Evolutionary conservation across 148 eudicot genomes (phyloP), one percentile per base, ranked within the genome.

Genomic region (Silene uniflora): DNA sequence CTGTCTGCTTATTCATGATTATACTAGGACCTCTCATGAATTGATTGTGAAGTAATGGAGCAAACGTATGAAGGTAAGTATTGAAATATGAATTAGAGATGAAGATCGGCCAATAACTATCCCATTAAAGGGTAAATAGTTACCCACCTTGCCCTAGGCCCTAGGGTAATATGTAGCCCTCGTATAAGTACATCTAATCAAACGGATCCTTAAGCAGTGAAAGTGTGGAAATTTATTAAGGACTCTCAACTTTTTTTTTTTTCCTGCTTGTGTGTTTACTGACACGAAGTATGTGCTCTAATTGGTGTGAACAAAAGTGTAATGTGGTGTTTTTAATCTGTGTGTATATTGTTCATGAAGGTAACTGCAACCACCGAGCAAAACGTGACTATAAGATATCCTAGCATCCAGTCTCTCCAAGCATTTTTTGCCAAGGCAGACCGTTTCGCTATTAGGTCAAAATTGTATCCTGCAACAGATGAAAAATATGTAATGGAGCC

Each of bases 291-390:
- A 19, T 61, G 44, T 21, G 10, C 12, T 61, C 17, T 52, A 3
- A 52, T 52, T 13, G 71, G 16, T 67, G 47, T 66, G 24, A 39
- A 35, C 24, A 42, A 39, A 67, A 42, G 5, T 9, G 52, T 42
- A 24, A 44, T 56, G 21, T 66, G 17, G 27, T 49, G 63, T 49
- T 76, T 25, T 9, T 66, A 6, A 3, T 59, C 4, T 55, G 54
- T 79, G 62, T 74, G 70, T 62, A 61, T 29, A n/a, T 75, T 56
- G 35, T n/a, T 73, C 24, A 13, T 73, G 65, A 76, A 93, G 98
- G 98, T 93, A 10, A 82, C 84, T 73, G 85, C 93, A 83, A 88
- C 82, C 76, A 86, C 93, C 16, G 90, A 82, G 76, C 62, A 74
- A 71, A 86, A 71, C 32, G 86, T 94, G 13, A 76, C 89, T 0